These are phyloP conservation scores for Saccharomycopsis fibuligera DNA, from an alignment of 805 yeast species.

Conservation along the genomic window DNA sequence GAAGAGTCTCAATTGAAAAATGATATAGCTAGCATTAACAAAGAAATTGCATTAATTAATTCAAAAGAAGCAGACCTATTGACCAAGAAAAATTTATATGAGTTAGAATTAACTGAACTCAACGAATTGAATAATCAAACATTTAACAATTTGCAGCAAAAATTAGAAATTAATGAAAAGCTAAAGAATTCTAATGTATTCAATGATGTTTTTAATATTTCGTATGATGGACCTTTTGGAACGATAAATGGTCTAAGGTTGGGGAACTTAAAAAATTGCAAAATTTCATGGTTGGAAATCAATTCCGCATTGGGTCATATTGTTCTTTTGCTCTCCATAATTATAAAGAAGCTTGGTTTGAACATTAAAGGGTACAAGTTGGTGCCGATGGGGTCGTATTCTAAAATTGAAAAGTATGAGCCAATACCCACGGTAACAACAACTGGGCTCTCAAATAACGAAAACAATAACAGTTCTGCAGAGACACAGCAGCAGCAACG, in stretches of 20 bases:
- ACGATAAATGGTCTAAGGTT: constrained; percentile 79
- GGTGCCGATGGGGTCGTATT: constrained; percentile 79
- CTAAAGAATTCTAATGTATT: constrained; percentile 75
- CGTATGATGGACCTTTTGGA: constrained; percentile 79
- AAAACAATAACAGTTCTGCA: background rate
- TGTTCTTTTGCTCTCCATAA: constrained; percentile 59
- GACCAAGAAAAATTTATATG: constrained; percentile 8
- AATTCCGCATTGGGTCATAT: constrained; percentile 90
- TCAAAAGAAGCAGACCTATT: constrained; percentile 42
- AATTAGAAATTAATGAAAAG: constrained; percentile 59
- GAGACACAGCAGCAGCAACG: background rate
- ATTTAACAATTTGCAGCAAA: constrained; percentile 54
- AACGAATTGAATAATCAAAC: constrained; percentile 54
- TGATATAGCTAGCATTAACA: constrained; percentile 39
- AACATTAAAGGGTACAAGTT: constrained; percentile 54
- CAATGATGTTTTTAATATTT: constrained; percentile 75
- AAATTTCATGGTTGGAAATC: constrained; percentile 84
- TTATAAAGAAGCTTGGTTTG: constrained; percentile 50
- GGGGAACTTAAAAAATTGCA: constrained; percentile 56
- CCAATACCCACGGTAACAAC: constrained; percentile 27
- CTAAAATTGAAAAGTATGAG: constrained; percentile 59
- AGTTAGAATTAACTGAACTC: constrained; percentile 30
- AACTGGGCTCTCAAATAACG: background rate
- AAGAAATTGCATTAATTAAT: constrained; percentile 41
- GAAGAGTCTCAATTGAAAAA: constrained; percentile 38